These are phyloP conservation scores for Trichoderma simmonsii DNA, from an alignment of 2,329 filamentous ascomycete genomes.

Conservation along the genomic window DNA sequence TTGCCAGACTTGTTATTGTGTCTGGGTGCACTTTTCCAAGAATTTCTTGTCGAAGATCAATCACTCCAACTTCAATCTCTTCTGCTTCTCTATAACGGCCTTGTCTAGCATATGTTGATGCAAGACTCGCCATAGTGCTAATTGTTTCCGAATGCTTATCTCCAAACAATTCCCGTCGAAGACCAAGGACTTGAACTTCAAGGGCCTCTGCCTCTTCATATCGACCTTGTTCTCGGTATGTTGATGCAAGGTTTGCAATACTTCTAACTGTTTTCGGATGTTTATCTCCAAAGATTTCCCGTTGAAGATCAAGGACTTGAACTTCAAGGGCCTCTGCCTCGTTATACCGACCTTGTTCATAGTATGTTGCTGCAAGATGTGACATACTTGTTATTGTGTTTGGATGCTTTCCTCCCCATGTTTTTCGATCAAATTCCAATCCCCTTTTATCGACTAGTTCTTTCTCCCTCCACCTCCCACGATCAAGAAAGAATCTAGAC, in stretches of 20 bases:
- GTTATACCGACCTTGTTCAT: slow-evolving; percentile 19
- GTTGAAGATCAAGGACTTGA: slow-evolving; percentile 19
- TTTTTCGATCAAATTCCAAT: neutral
- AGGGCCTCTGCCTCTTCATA: neutral
- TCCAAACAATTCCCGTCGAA: neutral
- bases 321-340: slow-evolving; percentile 21
- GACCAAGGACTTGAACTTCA: neutral
- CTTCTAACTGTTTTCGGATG: slow-evolving; percentile 18
- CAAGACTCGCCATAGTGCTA: accelerated
- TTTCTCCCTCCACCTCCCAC: neutral
- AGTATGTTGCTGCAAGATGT: neutral
- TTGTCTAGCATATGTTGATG: neutral
- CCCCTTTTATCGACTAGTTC: neutral
- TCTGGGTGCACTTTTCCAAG: slow-evolving; percentile 25
- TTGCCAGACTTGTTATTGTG: neutral
- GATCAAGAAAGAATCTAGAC: accelerated
- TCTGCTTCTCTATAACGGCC: slow-evolving; percentile 24
- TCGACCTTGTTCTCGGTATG: neutral
- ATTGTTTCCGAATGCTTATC: neutral
- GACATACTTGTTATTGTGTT: slow-evolving; percentile 1
- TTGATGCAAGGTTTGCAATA: neutral
- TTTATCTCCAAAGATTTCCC: slow-evolving; percentile 22
- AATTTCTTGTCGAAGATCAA: slow-evolving; percentile 20
- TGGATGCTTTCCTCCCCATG: slow-evolving; percentile 10
- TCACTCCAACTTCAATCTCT: slow-evolving; percentile 6